A percentile compares a stretch with the other conserved stretches of the same genome.
phyloP scores from a whole-genome alignment of 202 grass and related monocot genomes.

The Saccharum hybrid region DNA sequence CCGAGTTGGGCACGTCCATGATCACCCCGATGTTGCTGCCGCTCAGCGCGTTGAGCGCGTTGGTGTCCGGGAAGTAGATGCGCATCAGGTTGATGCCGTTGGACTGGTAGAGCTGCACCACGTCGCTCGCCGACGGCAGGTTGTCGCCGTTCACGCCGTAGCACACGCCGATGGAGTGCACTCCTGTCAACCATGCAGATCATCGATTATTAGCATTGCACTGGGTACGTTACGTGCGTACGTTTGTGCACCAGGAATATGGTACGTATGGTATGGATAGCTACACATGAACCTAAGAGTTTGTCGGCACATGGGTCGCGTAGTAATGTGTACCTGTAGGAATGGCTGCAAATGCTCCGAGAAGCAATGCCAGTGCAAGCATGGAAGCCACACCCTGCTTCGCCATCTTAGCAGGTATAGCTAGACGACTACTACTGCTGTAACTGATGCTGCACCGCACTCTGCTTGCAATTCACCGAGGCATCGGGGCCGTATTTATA shows the following conservation, averaged over 20 bases:
- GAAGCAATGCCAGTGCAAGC: slow-evolving; percentile 38
- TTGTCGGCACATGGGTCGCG: too few species aligned
- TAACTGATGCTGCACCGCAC: too few species aligned
- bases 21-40: slow-evolving; percentile 51
- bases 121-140: slow-evolving; percentile 48
- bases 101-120: slow-evolving; percentile 53
- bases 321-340: slow-evolving; percentile 41
- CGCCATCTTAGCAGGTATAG: slow-evolving; percentile 29
- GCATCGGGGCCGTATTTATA: neutral
- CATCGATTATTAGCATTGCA: too few species aligned
- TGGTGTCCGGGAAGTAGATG: slow-evolving; percentile 31
- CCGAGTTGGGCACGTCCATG: slow-evolving; percentile 43
- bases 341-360: slow-evolving; percentile 40
- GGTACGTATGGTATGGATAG: neutral
- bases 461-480: neutral
- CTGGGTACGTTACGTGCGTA: too few species aligned
- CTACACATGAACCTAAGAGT: neutral
- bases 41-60: slow-evolving; percentile 44
- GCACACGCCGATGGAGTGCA: slow-evolving; percentile 29
- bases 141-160: slow-evolving; percentile 45
- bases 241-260: too few species aligned
- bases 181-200: neutral
- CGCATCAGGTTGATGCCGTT: slow-evolving; percentile 52
- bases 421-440: neutral
- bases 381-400: slow-evolving; percentile 23